Evolutionary conservation across 208 protist species (phyloP).

Genomic region (Leishmania turanica): DNA sequence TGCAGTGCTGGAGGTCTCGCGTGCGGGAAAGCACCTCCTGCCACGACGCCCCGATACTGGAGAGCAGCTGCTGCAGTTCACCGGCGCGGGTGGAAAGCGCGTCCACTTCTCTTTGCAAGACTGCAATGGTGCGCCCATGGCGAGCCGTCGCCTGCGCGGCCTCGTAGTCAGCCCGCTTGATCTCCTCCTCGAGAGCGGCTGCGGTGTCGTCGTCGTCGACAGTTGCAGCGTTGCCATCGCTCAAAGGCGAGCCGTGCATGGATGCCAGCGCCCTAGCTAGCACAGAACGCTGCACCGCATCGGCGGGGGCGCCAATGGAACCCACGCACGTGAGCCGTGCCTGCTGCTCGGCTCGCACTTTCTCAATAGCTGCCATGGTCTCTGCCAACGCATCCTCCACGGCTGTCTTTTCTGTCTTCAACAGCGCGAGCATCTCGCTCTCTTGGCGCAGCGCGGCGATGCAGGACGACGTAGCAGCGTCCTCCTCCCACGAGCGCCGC

Average conservation of each 20-base stretch:
- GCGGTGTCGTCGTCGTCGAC: background rate
- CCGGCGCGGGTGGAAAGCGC: slow-evolving; percentile 39
- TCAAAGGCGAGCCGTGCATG: background rate
- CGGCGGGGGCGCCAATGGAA: background rate
- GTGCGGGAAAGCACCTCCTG: slow-evolving; percentile 7
- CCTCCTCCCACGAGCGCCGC: slow-evolving; percentile 31
- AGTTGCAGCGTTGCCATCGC: background rate
- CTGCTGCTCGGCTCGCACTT: slow-evolving; percentile 14
- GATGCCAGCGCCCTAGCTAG: background rate
- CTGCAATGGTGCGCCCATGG: slow-evolving; percentile 19
- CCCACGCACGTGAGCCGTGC: background rate
- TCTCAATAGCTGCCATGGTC: slow-evolving; percentile 17
- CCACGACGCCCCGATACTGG: slow-evolving; percentile 10
- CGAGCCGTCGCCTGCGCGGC: slow-evolving; percentile 23
- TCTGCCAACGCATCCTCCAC: slow-evolving; percentile 21
- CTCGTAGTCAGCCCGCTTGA: slow-evolving; percentile 43
- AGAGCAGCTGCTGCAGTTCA: slow-evolving; percentile 32
- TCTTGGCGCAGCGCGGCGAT: slow-evolving; percentile 31
- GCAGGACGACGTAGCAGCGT: slow-evolving; percentile 33
- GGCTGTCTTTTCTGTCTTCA: slow-evolving; percentile 27
- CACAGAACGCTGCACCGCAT: background rate
- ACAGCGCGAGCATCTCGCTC: slow-evolving; percentile 11
- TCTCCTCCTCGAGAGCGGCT: slow-evolving; percentile 24
- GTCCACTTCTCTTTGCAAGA: slow-evolving; percentile 59
- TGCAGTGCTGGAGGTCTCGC: slow-evolving; percentile 25